Evolutionary conservation across 2,329 filamentous ascomycete genomes (phyloP).

Genomic region (Rhynchosporium agropyri): DNA sequence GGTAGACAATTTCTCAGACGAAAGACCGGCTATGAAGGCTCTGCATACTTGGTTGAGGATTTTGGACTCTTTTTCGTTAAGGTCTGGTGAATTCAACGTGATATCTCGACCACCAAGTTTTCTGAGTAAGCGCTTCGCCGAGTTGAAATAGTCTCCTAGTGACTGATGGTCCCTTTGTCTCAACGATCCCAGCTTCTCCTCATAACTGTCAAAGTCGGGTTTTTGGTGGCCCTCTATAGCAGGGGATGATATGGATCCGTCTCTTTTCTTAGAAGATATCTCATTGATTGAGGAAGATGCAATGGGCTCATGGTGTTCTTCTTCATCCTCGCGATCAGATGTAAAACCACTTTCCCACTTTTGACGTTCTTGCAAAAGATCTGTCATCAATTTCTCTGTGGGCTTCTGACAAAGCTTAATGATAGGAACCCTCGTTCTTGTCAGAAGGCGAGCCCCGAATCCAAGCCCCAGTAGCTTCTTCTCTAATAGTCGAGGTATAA

Average conservation of each 20-base stretch:
- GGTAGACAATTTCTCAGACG: slow-evolving; percentile 49
- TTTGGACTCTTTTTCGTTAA: slow-evolving; percentile 46
- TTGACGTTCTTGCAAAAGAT: slow-evolving; percentile 64
- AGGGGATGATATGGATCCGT: not conserved
- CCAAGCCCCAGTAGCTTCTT: slow-evolving; percentile 72
- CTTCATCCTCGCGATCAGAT: slow-evolving; percentile 40
- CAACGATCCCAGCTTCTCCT: slow-evolving; percentile 29
- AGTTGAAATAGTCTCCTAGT: slow-evolving; percentile 39
- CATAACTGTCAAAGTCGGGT: slow-evolving; percentile 4
- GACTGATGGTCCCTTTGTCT: slow-evolving; percentile 40
- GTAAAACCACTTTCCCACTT: slow-evolving; percentile 69
- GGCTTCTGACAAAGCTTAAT: slow-evolving; percentile 83
- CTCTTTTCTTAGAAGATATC: not conserved
- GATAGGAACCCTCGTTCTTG: slow-evolving; percentile 80
- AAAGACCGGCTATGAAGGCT: slow-evolving; percentile 58
- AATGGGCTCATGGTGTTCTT: slow-evolving; percentile 37
- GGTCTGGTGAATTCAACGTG: slow-evolving; percentile 29
- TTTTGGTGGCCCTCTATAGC: not conserved
- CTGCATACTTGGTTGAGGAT: slow-evolving; percentile 55
- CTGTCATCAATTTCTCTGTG: slow-evolving; percentile 58
- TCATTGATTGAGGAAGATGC: slow-evolving; percentile 6
- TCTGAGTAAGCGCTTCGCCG: slow-evolving; percentile 39
- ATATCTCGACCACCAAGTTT: slow-evolving; percentile 40
- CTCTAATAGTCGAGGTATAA: slow-evolving; percentile 75
- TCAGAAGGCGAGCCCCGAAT: slow-evolving; percentile 75